Evolutionary conservation across 1,284 basidiomycete species (phyloP).

Genomic region (Uromyces viciae-fabae): DNA sequence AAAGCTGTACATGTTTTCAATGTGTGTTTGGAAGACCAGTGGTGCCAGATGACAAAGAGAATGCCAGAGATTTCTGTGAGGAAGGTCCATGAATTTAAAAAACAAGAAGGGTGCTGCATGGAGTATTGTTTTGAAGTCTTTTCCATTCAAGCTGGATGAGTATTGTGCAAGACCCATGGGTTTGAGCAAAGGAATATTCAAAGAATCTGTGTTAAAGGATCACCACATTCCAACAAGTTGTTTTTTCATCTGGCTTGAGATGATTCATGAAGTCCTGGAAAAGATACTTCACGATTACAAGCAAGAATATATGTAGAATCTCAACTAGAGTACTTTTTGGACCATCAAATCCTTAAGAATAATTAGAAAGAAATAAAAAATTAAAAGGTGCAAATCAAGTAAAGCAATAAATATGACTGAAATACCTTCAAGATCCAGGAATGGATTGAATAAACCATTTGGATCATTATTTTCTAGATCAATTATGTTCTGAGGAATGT

Average conservation of each 20-base stretch:
- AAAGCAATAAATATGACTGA: not conserved
- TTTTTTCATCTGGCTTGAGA: constrained; percentile 46
- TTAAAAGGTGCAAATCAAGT: not conserved
- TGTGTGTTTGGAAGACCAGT: constrained; percentile 56
- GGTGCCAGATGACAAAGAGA: constrained; percentile 54
- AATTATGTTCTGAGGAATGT: not conserved
- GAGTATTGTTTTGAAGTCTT: constrained; percentile 55
- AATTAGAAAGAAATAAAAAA: not conserved
- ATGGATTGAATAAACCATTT: constrained; percentile 4
- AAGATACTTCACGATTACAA: constrained; percentile 57
- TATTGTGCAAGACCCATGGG: constrained; percentile 48
- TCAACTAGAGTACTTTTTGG: constrained; percentile 56
- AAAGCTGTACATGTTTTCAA: constrained; percentile 53
- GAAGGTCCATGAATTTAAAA: constrained; percentile 51
- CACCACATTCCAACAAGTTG: constrained; percentile 50
- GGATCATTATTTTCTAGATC: not conserved
- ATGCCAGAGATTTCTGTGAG: constrained; percentile 52
- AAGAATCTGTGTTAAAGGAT: constrained; percentile 24
- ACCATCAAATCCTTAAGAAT: constrained; percentile 52
- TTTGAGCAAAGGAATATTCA: constrained; percentile 51
- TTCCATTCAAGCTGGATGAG: constrained; percentile 4
- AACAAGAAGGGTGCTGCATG: constrained; percentile 57
- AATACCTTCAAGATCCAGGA: not conserved
- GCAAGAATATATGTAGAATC: constrained; percentile 55
- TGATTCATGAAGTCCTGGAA: constrained; percentile 55